Evolutionary conservation across 1,284 basidiomycete species (phyloP), one percentile per base, ranked within the genome.

Genomic region (Ceratorhiza oryzae-sativae): DNA sequence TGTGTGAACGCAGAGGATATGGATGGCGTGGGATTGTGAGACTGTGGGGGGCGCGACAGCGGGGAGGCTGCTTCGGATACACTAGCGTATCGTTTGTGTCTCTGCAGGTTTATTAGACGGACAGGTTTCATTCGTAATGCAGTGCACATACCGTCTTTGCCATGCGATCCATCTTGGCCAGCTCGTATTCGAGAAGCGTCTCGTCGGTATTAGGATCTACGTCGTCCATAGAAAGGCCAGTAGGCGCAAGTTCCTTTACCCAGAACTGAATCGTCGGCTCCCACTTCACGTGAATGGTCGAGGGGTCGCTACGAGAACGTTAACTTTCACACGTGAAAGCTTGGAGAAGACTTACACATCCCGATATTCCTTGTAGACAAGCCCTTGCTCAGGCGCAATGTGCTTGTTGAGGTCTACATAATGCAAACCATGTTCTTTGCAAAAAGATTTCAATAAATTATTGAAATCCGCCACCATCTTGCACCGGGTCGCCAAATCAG

Each of bases 201-300:
- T 67, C 63, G 36, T 67, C 63, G 36, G 49, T 53, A 23, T 55
- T 67, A 23, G 63, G 63, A n/a, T 67, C 63, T 30, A 67, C 63
- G 25, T 67, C 63, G 20, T 67, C 63, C 63, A 67, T 53, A 18
- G n/a, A 39, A 27, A 67, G 49, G n/a, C 63, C 63, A 67, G 63
- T 55, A 25, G 23, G 13, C 25, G 30, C 36, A 48, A 67, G 63
- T 36, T 67, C 63, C 23, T 67, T 67, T 1, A 67, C 63, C 63
- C 63, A 67, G 39, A 67, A 67, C 36, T 67, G 34, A 32, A 67
- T 67, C 3, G 63, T 67, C 3, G 63, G 63, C 49, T 67, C 63
- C 63, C 63, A 67, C 42, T 67, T 67, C 18, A 67, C 63, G 45
- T 67, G 63, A 27, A 67, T 67, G 36, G 63, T 67, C 18, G 63